Base-by-base conservation (phyloP, 192 early-diverging fungal species). In the Entophlyctis luteolus region DNA sequence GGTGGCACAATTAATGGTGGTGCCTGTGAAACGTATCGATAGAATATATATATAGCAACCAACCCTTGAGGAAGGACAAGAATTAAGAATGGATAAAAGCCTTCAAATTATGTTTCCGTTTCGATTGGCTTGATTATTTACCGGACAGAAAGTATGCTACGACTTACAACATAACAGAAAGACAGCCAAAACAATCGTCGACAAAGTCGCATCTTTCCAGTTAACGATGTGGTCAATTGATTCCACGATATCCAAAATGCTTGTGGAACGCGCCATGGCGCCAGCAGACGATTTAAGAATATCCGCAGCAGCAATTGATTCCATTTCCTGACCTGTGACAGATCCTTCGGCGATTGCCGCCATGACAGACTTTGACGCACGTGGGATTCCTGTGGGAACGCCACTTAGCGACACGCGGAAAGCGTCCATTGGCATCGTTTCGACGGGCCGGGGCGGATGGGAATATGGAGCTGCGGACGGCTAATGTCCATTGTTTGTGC, bases 341-440 rank as follows among this genome's bases (percentile, higher is more conserved):
- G n/a, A 14, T 6, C 12, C 29, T 20, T 10, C 25, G 4, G 33
- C 25, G 18, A n/a, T 37, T 3, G 4, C 29, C 18, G 25, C 25
- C n/a, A 42, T 42, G n/a, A n/a, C 39, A 42, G n/a, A 42, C 39
- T 12, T 12, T 28, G 33, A 57, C 23, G 8, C 31, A n/a, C 55
- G 25, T 57, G 29, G 55, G 52, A 20, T 16, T 66, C 16, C 49
- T 4, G 60, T 10, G 27, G 60, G 60, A 32, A 63, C 25, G 42
- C 60, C 60, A 20, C 46, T 48, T 14, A 66, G 63, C 32, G 63
- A 29, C 18, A 28, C 35, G 14, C 49, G 63, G 50, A 66, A 66
- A 18, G 48, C 16, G 34, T 23, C 10, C 63, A 66, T 66, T 20
- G 48, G 63, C 39, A 42, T 42, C n/a, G 39, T 42, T 42, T n/a